Evolutionary conservation across 164 flowering plant species (phyloP), one percentile per base, ranked within the genome.

Genomic region (Kalanchoe fedtschenkoi): DNA sequence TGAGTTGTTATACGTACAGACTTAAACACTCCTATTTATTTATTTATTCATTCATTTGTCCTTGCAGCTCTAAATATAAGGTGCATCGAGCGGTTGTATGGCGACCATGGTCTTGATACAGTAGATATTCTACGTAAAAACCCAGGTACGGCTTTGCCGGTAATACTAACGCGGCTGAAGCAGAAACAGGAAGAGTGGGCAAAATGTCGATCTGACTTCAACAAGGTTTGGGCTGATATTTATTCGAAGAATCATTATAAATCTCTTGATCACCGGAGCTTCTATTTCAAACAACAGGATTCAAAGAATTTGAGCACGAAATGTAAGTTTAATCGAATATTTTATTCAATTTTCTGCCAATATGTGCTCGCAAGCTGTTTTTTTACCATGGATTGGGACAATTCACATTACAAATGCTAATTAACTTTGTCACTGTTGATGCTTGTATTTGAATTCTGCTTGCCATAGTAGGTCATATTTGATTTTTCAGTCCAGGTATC

Each of bases 161-260:
- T 84, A 32, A 68, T 84, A 29, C 70, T 82, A 61, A 76, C 78
- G 54, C 87, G 87, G 26, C 60, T 82, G 41, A 80, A 78, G 78
- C 87, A 82, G 76, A 84, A 81, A 68, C 81, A 81, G 65, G 85
- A 82, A 51, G 90, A 84, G 67, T 84, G 90, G 90, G 73, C 78
- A 13, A 76, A 63, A 70, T 82, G 85, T 63, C 83, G 85, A 6
- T 51, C 72, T 41, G 87, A 84, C 67, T 84, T 84, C 62, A 80
- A 82, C 74, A 82, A 76, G 72, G 83, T 82, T 60, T 84, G 90
- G 90, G 83, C 85, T 66, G 82, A 84, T 35, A 75, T 84, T 43
- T 84, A 84, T 76, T 69, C 81, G 0, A 82, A 82, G 75, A 84
- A 84, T 71, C 87, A 84, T 69, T 77, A 79, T 72, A 84, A 82